phyloP scores from a whole-genome alignment of 108 stramenopile species.

The Skeletonema menzelii region DNA sequence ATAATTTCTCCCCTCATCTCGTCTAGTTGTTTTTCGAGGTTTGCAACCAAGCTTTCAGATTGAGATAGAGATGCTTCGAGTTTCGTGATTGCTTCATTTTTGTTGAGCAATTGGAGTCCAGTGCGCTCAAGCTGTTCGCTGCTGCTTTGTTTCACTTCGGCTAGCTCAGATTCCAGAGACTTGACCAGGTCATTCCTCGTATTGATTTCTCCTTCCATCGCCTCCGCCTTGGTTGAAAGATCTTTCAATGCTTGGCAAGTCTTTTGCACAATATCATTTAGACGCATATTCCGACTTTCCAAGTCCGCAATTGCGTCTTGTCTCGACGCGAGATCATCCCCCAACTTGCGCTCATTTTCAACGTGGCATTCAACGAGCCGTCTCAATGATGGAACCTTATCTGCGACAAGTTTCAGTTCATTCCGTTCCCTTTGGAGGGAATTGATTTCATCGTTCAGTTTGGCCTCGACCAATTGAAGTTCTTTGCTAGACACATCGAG shows the following conservation, averaged over 20 bases:
- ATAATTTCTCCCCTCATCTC: constrained; percentile 6
- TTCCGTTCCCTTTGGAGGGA: constrained; percentile 18
- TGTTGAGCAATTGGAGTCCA: constrained; percentile 4
- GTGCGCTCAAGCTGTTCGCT: constrained; percentile 8
- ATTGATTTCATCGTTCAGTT: constrained; percentile 6
- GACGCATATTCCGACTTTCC: constrained; percentile 11
- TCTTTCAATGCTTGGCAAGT: constrained; percentile 1
- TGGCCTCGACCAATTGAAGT: not conserved
- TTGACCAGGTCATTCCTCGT: constrained; percentile 29
- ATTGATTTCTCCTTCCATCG: constrained; percentile 17
- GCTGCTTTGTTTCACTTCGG: not conserved
- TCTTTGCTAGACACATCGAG: constrained; percentile 6
- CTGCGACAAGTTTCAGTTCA: constrained; percentile 3
- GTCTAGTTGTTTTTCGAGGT: constrained; percentile 1
- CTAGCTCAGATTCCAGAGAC: constrained; percentile 14
- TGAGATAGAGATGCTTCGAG: constrained; percentile 6
- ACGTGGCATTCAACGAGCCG: not conserved
- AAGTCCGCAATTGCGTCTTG: constrained; percentile 19
- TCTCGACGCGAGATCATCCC: constrained; percentile 13
- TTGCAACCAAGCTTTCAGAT: not conserved
- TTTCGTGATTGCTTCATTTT: constrained; percentile 2
- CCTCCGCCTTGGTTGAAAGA: not conserved
- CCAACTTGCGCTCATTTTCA: constrained; percentile 15
- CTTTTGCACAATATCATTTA: not conserved
- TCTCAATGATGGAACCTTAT: constrained; percentile 17